Evolutionary conservation across 2,329 filamentous ascomycete species (phyloP).

Genomic region (Neopestalotiopsis sp.): DNA sequence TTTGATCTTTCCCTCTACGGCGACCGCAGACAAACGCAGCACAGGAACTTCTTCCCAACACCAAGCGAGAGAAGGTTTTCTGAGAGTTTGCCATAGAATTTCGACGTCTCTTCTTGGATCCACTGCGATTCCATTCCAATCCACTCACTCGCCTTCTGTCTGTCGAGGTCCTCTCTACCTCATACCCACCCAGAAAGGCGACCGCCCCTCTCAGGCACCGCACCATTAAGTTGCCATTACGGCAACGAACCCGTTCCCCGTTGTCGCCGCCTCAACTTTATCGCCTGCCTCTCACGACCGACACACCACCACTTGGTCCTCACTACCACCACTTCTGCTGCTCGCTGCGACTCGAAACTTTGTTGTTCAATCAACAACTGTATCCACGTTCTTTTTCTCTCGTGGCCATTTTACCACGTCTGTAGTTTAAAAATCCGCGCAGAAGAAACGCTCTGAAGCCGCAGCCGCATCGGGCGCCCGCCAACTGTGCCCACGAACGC

Average conservation of each 20-base stretch:
- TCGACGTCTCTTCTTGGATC: background rate
- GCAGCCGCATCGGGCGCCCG: background rate
- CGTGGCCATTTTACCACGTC: background rate
- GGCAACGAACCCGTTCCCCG: background rate
- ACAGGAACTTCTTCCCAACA: background rate
- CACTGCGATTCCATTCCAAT: background rate
- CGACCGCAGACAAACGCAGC: background rate
- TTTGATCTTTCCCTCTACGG: background rate
- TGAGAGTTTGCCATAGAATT: background rate
- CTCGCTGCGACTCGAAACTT: background rate
- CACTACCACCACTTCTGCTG: background rate
- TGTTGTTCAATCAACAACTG: background rate
- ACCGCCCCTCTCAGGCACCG: background rate
- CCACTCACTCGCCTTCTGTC: background rate
- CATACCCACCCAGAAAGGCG: background rate
- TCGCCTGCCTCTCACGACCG: background rate
- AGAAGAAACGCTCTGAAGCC: background rate
- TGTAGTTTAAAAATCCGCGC: background rate
- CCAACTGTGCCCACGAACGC: background rate
- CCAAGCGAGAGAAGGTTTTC: background rate
- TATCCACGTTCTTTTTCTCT: background rate
- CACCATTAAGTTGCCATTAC: background rate
- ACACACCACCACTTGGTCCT: background rate
- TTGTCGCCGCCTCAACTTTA: slow-evolving; percentile 1
- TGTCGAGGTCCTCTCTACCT: background rate